A percentile compares a stretch with the other conserved stretches of the same genome.
Evolutionary conservation across 2,329 filamentous ascomycete genomes (phyloP).

Genomic region (Intubia oerlemansii): DNA sequence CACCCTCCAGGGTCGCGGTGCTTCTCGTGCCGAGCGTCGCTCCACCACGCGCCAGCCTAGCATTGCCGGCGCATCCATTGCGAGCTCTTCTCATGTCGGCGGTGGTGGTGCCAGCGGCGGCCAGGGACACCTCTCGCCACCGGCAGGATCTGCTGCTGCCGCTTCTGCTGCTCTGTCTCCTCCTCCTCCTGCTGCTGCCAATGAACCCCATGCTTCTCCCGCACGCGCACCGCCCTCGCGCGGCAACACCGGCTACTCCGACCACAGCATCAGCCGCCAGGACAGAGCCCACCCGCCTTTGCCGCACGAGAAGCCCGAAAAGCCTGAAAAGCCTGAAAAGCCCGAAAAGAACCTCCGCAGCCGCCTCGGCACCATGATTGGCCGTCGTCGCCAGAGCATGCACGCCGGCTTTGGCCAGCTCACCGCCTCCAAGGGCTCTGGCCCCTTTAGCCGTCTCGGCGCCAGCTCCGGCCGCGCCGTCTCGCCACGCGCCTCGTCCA

Average conservation of each 20-base stretch:
- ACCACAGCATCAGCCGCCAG: not conserved
- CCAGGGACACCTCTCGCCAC: no score
- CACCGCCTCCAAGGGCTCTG: constrained; percentile 29
- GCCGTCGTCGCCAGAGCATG: constrained; percentile 43
- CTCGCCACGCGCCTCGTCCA: constrained; percentile 37
- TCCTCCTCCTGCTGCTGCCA: constrained; percentile 7
- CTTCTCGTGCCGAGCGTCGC: constrained; percentile 21
- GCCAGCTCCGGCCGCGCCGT: constrained; percentile 37
- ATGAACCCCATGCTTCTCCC: not conserved
- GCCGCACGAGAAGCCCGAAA: constrained; percentile 11
- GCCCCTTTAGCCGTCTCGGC: constrained; percentile 36
- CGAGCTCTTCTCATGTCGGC: no score
- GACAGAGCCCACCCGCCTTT: constrained; percentile 5
- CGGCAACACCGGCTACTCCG: not conserved
- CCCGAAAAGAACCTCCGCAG: constrained; percentile 28
- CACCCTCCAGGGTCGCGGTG: no score
- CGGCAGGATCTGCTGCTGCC: no score
- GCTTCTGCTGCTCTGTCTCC: no score
- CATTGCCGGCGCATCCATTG: constrained; percentile 12
- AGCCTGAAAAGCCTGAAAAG: no score
- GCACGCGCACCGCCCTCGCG: constrained; percentile 1
- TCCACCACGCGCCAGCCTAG: constrained; percentile 21
- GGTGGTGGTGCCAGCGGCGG: no score
- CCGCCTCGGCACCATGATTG: constrained; percentile 49
- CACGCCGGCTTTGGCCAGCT: constrained; percentile 37